Percentiles rank a stretch among this genome's conserved stretches.
Evolutionary conservation across 805 yeast species (phyloP).

Genomic region (Sugiyamaella marilandica): DNA sequence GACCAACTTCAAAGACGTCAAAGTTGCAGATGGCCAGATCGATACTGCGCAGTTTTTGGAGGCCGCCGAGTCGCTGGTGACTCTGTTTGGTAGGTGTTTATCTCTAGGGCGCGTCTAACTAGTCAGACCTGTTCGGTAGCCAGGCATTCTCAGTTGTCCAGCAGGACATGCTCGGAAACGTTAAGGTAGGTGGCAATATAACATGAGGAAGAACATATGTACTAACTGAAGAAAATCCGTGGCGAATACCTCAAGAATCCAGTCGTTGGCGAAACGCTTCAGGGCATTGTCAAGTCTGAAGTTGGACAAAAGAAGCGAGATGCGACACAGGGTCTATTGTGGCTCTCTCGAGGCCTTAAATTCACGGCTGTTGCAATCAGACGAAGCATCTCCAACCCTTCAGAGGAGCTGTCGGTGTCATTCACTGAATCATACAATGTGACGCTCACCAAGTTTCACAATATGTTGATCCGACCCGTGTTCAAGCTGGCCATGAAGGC

Average conservation of each 20-base stretch:
- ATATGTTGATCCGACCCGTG: constrained; percentile 75
- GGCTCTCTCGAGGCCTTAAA: constrained; percentile 77
- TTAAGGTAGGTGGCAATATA: constrained; percentile 35
- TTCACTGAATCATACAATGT: constrained; percentile 81
- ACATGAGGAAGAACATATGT: no score
- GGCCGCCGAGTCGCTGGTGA: constrained; percentile 79
- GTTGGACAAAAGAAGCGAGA: constrained; percentile 59
- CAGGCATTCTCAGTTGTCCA: constrained; percentile 82
- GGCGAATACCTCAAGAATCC: constrained; percentile 63
- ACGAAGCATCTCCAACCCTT: constrained; percentile 62
- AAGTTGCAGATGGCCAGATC: constrained; percentile 54
- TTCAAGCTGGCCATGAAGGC: constrained; percentile 94
- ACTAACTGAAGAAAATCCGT: constrained; percentile 49
- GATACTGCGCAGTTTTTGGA: constrained; percentile 72
- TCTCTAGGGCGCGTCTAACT: background rate
- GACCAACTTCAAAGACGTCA: constrained; percentile 70
- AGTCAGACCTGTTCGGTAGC: constrained; percentile 65
- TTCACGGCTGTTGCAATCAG: constrained; percentile 90
- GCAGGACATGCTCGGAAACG: constrained; percentile 83
- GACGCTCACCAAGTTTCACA: constrained; percentile 77
- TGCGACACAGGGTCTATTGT: constrained; percentile 86
- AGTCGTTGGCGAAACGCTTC: constrained; percentile 59
- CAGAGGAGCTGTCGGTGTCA: constrained; percentile 62
- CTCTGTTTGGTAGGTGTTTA: constrained; percentile 58
- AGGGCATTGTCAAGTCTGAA: constrained; percentile 72